Percentiles rank a stretch among this genome's conserved stretches.
Evolutionary conservation across 345 rosid genomes (phyloP).

Genomic region (Eucalyptus pauciflora): DNA sequence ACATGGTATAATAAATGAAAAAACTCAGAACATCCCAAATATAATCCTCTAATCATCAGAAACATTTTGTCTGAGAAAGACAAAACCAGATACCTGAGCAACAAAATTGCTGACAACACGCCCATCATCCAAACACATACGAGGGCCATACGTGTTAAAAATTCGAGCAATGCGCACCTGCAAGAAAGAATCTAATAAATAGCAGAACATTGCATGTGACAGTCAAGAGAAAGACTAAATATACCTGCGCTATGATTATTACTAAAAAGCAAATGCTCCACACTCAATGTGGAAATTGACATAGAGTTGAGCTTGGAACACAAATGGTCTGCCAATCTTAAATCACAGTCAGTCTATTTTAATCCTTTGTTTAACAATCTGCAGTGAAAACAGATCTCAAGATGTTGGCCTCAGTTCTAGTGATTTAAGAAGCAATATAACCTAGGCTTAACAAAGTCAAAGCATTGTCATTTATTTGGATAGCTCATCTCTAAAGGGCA

Average conservation of each 20-base stretch:
- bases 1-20: neutral
- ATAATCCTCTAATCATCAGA: neutral
- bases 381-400: neutral
- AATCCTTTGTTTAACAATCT: neutral
- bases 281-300: neutral
- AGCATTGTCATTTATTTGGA: neutral
- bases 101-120: slow-evolving; percentile 99
- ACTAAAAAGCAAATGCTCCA: neutral
- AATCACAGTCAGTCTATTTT: neutral
- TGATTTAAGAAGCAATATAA: neutral
- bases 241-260: neutral
- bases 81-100: slow-evolving; percentile 57
- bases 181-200: neutral
- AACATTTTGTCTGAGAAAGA: neutral
- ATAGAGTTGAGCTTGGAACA: neutral
- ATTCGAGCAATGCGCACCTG: slow-evolving; percentile 99
- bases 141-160: slow-evolving; percentile 96
- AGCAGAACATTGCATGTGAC: neutral
- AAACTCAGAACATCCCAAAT: neutral
- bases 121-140: slow-evolving; percentile 99
- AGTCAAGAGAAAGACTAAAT: neutral
- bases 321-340: neutral
- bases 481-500: neutral
- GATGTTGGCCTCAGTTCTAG: neutral
- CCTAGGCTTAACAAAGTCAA: neutral